Evolutionary conservation across 2,329 filamentous ascomycete species (phyloP).

Genomic region (Stemphylium vesicarium): DNA sequence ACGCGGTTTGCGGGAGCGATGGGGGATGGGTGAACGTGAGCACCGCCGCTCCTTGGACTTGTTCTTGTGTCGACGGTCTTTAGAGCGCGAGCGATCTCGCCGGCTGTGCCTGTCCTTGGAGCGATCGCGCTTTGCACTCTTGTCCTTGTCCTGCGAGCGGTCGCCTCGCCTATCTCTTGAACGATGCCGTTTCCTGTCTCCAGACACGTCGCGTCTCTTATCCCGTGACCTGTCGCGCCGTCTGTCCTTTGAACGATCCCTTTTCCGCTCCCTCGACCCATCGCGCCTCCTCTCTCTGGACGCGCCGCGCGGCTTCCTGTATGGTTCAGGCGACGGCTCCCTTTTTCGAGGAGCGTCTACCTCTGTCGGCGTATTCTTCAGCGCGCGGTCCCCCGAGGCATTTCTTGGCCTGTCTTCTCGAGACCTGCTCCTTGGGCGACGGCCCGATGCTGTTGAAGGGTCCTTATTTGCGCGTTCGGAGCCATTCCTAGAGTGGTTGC

Average conservation of each 20-base stretch:
- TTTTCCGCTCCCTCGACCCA: conserved; percentile 15
- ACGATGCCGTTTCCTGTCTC: conserved; percentile 18
- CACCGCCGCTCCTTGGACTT: conserved; percentile 21
- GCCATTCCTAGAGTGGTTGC: conserved; percentile 11
- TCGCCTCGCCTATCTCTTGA: conserved; percentile 23
- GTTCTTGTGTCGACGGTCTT: conserved; percentile 24
- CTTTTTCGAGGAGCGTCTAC: conserved; percentile 16
- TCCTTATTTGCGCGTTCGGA: conserved; percentile 19
- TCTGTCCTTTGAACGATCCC: conserved; percentile 22
- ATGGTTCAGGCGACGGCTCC: conserved; percentile 37
- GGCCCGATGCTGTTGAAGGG: conserved; percentile 12
- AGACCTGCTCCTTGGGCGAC: conserved; percentile 25
- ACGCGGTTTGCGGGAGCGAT: conserved; percentile 32
- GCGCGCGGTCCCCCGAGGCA: conserved; percentile 19
- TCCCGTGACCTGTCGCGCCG: conserved; percentile 21
- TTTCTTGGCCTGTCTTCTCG: conserved; percentile 16
- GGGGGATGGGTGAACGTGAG: conserved; percentile 35
- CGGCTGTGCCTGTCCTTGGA: conserved; percentile 20
- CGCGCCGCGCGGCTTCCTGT: conserved; percentile 29
- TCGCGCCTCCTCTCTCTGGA: conserved; percentile 24
- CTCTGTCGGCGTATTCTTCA: conserved; percentile 21
- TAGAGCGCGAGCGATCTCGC: conserved; percentile 24
- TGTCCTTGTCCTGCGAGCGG: conserved; percentile 24
- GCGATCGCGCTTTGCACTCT: conserved; percentile 26
- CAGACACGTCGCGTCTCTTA: conserved; percentile 25